phyloP scores from a whole-genome alignment of 148 eudicot genomes.

The Camellia granthamiana region DNA sequence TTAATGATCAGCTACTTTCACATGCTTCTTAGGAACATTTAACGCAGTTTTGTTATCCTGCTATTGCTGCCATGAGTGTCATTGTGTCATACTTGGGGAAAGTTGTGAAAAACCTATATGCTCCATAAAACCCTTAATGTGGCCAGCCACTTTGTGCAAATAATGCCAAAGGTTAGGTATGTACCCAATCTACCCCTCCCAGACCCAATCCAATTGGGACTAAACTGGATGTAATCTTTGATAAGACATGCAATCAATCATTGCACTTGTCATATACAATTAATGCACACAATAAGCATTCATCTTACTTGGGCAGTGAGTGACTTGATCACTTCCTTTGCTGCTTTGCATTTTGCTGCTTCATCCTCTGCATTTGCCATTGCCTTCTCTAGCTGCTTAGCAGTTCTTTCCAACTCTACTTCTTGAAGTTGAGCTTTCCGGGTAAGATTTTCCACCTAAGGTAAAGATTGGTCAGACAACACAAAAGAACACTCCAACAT shows the following conservation, averaged over 20 bases:
- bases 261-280: neutral
- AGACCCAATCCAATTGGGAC: no score
- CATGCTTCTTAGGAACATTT: no score
- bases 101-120: no score
- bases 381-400: slow-evolving; percentile 77
- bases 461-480: slow-evolving; percentile 1
- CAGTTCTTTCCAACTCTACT: slow-evolving; percentile 67
- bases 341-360: slow-evolving; percentile 92
- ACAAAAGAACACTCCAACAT: neutral
- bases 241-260: slow-evolving; percentile 6
- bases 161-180: no score
- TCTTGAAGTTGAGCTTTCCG: slow-evolving; percentile 74
- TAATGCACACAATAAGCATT: neutral
- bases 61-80: no score
- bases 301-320: slow-evolving; percentile 82
- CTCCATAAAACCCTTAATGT: no score
- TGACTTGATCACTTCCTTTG: slow-evolving; percentile 94
- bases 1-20: no score
- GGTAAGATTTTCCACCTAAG: slow-evolving; percentile 75
- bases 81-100: no score
- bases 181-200: no score
- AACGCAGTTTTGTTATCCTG: no score
- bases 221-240: neutral
- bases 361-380: slow-evolving; percentile 86
- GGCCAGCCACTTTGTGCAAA: no score